phyloP scores from a whole-genome alignment of 106 monocot genomes.

The Platanthera zijinensis region DNA sequence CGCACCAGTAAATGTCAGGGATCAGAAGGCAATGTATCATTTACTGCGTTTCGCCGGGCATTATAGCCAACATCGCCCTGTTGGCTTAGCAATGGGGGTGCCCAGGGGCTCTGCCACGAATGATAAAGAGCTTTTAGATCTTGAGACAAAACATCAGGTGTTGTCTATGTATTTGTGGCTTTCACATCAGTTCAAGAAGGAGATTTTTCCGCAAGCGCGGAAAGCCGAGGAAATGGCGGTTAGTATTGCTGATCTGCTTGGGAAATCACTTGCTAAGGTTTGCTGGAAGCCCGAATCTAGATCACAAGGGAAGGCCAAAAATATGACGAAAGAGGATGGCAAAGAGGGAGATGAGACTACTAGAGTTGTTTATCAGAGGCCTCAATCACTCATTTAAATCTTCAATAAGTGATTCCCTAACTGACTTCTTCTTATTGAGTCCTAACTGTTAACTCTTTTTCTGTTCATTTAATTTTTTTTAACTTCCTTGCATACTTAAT shows the following conservation, averaged over 20 bases:
- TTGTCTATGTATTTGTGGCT: slow-evolving; percentile 94
- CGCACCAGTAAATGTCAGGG: slow-evolving; percentile 87
- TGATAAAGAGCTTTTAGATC: slow-evolving; percentile 84
- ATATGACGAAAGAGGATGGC: slow-evolving; percentile 18
- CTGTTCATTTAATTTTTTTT: neutral
- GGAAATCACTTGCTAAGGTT: slow-evolving; percentile 63
- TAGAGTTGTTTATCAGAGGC: slow-evolving; percentile 25
- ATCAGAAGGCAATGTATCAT: slow-evolving; percentile 97
- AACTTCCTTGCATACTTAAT: neutral
- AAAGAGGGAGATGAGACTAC: neutral
- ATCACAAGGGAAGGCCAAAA: slow-evolving; percentile 21
- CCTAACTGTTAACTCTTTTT: neutral
- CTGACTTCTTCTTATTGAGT: neutral
- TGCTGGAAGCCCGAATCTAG: slow-evolving; percentile 84
- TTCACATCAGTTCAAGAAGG: slow-evolving; percentile 78
- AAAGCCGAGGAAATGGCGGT: slow-evolving; percentile 75
- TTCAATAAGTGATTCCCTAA: slow-evolving; percentile 28
- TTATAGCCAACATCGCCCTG: slow-evolving; percentile 67
- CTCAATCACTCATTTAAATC: slow-evolving; percentile 31
- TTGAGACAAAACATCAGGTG: slow-evolving; percentile 97
- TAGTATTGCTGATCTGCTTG: slow-evolving; percentile 73
- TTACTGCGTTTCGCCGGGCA: slow-evolving; percentile 66
- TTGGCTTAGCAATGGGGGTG: slow-evolving; percentile 76
- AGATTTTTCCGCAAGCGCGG: slow-evolving; percentile 66
- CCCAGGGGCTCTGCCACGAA: slow-evolving; percentile 72